phyloP scores from a whole-genome alignment of 495 filamentous ascomycete genomes.

The Bryoglossum gracile region DNA sequence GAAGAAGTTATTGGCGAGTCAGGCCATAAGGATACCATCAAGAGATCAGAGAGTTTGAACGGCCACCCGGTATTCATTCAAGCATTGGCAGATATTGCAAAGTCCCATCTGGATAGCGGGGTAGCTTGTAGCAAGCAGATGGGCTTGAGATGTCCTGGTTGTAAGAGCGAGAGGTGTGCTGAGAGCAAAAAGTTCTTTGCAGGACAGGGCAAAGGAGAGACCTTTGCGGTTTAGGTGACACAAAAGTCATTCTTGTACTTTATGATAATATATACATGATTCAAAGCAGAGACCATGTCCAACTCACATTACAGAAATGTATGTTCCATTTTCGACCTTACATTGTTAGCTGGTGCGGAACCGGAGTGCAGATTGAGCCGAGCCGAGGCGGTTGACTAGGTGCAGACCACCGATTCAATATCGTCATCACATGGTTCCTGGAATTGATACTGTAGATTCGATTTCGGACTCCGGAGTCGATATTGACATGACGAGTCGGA shows the following conservation, averaged over 20 bases:
- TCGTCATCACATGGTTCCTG: too few species aligned
- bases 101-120: conserved; percentile 64
- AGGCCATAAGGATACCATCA: conserved; percentile 68
- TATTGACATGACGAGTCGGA: too few species aligned
- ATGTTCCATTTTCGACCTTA: not conserved
- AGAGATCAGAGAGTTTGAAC: conserved; percentile 89
- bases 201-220: conserved; percentile 12
- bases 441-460: too few species aligned
- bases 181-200: conserved; percentile 92
- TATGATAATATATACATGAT: not conserved
- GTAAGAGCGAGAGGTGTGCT: conserved; percentile 80
- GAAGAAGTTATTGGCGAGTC: conserved; percentile 91
- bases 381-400: too few species aligned
- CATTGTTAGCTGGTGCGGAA: not conserved
- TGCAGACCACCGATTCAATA: too few species aligned
- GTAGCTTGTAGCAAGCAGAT: conserved; percentile 72
- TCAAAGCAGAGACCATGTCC: too few species aligned
- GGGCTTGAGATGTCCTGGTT: conserved; percentile 87
- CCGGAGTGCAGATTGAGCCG: not conserved
- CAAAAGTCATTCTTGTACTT: not conserved
- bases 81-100: conserved; percentile 81
- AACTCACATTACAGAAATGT: not conserved
- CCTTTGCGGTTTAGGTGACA: conserved; percentile 14
- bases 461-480: too few species aligned
- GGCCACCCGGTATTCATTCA: conserved; percentile 86